Percentiles rank a stretch among this genome's conserved stretches.
Conservation (phyloP, 441 rosid species). For the Lagerstroemia fauriei region DNA sequence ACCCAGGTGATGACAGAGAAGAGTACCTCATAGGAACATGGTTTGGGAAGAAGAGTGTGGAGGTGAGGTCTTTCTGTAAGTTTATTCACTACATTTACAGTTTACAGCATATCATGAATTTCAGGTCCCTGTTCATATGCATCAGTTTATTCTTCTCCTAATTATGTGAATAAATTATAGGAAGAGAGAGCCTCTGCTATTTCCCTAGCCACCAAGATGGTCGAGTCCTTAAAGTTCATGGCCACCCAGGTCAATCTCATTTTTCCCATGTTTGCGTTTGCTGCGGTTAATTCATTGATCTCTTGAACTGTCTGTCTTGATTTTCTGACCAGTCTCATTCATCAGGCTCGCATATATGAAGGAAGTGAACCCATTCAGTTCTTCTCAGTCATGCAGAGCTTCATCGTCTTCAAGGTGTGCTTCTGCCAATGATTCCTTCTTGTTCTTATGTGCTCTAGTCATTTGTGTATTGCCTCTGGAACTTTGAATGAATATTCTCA, state of each 20-base stretch:
- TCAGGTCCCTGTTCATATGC: neutral
- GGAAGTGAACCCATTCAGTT: constrained; percentile 91
- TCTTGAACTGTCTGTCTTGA: neutral
- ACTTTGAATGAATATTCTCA: constrained; percentile 33
- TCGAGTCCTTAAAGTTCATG: constrained; percentile 29
- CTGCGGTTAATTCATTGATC: neutral
- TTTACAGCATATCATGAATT: neutral
- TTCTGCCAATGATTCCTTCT: neutral
- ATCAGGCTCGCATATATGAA: constrained; percentile 79
- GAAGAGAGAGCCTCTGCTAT: constrained; percentile 29
- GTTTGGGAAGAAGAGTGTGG: constrained; percentile 84
- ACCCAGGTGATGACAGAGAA: constrained; percentile 85
- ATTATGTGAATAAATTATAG: constrained; percentile 1
- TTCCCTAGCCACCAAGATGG: constrained; percentile 25
- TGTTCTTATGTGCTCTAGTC: neutral
- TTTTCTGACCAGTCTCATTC: neutral
- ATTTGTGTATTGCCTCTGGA: neutral
- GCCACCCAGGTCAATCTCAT: constrained; percentile 19
- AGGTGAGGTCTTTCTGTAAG: constrained; percentile 44
- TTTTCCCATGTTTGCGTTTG: neutral
- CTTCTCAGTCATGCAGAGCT: constrained; percentile 88
- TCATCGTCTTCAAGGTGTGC: constrained; percentile 79
- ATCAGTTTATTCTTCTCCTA: neutral
- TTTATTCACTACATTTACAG: neutral
- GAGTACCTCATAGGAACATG: constrained; percentile 90